Conservation (phyloP, 768 basidiomycete species). For the Calvatia gigantea region DNA sequence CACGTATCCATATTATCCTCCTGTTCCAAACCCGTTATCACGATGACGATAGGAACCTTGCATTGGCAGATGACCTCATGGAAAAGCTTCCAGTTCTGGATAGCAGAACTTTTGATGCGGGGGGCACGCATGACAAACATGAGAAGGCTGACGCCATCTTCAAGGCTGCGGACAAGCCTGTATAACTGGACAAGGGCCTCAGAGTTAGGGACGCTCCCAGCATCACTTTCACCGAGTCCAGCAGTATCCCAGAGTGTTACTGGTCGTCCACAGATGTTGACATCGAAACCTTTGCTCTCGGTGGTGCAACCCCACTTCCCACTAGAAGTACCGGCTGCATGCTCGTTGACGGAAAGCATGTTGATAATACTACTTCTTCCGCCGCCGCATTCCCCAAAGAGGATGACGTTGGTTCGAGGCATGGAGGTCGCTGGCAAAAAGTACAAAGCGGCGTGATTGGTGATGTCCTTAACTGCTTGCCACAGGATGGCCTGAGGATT, state of each 20-base stretch:
- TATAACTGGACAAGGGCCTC: slow-evolving; percentile 21
- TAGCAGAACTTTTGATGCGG: slow-evolving; percentile 24
- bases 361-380: too few relatives aligned
- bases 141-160: slow-evolving; percentile 30
- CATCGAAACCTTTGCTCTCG: background rate
- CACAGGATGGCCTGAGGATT: too few relatives aligned
- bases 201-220: slow-evolving; percentile 16
- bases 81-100: slow-evolving; percentile 35
- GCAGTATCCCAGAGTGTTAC: slow-evolving; percentile 32
- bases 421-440: too few relatives aligned
- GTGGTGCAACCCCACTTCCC: background rate
- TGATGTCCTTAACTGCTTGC: too few relatives aligned
- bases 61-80: slow-evolving; percentile 31
- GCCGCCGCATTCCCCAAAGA: too few relatives aligned
- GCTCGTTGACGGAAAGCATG: background rate
- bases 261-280: background rate
- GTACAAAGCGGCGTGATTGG: too few relatives aligned
- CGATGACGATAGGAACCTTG: slow-evolving; percentile 34
- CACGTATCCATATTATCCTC: slow-evolving; percentile 21
- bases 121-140: slow-evolving; percentile 35
- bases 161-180: slow-evolving; percentile 27
- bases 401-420: too few relatives aligned
- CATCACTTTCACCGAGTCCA: slow-evolving; percentile 33
- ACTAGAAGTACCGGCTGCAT: background rate
- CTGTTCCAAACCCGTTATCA: slow-evolving; percentile 34